Percentiles rank a stretch among this genome's conserved stretches.
phyloP scores from a whole-genome alignment of 306 rosid genomes.

The Begonia loranthoides region DNA sequence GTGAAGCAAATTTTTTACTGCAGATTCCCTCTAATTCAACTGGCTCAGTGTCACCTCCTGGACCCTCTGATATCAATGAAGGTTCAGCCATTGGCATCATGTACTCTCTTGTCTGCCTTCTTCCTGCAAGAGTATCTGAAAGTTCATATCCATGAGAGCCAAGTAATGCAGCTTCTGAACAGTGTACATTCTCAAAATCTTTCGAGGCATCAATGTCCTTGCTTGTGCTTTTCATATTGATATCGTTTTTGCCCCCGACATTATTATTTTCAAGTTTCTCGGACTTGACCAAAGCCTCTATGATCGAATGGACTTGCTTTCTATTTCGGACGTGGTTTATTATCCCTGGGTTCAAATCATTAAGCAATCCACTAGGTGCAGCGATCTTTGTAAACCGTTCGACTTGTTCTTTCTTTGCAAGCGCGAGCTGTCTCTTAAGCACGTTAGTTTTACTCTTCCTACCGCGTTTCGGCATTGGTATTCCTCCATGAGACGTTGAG shows the following conservation, averaged over 20 bases:
- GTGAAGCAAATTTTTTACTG: constrained; percentile 21
- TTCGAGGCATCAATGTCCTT: constrained; percentile 21
- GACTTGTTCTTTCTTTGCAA: constrained; percentile 79
- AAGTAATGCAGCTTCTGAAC: constrained; percentile 20
- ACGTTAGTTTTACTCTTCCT: constrained; percentile 56
- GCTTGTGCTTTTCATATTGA: constrained; percentile 20
- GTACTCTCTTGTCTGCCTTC: constrained; percentile 28
- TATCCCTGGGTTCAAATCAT: constrained; percentile 91
- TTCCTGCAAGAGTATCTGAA: constrained; percentile 17
- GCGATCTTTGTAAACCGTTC: constrained; percentile 75
- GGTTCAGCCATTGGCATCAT: constrained; percentile 14
- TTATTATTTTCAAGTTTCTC: constrained; percentile 42
- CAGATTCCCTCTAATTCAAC: constrained; percentile 22
- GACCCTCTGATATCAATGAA: constrained; percentile 21
- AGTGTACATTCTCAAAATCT: constrained; percentile 25
- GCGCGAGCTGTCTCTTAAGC: constrained; percentile 62
- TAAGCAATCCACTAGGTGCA: constrained; percentile 95
- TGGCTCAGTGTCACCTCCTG: constrained; percentile 18
- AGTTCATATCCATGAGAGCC: constrained; percentile 22
- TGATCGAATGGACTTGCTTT: constrained; percentile 87
- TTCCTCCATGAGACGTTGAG: constrained; percentile 76
- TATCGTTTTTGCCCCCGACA: constrained; percentile 30
- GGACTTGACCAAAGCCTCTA: constrained; percentile 76
- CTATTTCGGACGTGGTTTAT: constrained; percentile 94
- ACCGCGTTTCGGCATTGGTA: constrained; percentile 74